Base-by-base conservation (phyloP, 495 filamentous ascomycete genomes). In the Podospora pseudocomata region DNA sequence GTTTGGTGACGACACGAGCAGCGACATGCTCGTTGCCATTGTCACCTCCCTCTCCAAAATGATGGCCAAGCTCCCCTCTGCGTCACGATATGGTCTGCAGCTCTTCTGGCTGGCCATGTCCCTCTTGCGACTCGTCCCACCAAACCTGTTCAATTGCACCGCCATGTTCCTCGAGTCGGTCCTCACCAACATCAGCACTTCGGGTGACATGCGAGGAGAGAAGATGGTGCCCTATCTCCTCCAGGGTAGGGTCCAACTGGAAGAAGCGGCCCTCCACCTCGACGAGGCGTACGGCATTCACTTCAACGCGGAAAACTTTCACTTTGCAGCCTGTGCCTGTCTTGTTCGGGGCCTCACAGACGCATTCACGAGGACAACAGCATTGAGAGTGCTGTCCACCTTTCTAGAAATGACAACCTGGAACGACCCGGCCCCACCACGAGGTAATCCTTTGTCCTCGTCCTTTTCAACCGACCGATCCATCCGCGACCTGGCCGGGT, bases 31-130 rank as follows among this genome's bases (percentile, higher is more conserved):
- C 39, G 83, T 86, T n/a, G 82, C 86, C 26, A 88, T 90, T 66
- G 80, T 89, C 15, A 88, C 85, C 15, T 82, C 84, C 23, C 73
- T 90, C 28, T 87, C 87, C 39, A 90, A 90, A 74, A 89, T 90
- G 86, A 88, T 89, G 81, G 82, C 83, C 49, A 89, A 90, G 72
- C 81, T 90, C 30, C 85, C 86, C 18, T 81, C 84, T 20, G 81
- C 86, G 1, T 89, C 86, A 30, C 83, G 88, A 28, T 90, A 90
- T 73, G 86, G 86, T 2, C 73, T 87, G n/a, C 88, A 90, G 72
- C 79, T 90, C 4, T 90, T 90, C 73, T 90, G 88, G 88, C 77
- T 90, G 20, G 88, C 86, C 26, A 82, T 89, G 71, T 87, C 87
- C 20, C 78, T 90, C n/a, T 80, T 89, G 60, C 81, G 87, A 9